These are phyloP conservation scores for Talaromyces piceae DNA, from an alignment of 2,329 filamentous ascomycete genomes.

Conservation along the genomic window DNA sequence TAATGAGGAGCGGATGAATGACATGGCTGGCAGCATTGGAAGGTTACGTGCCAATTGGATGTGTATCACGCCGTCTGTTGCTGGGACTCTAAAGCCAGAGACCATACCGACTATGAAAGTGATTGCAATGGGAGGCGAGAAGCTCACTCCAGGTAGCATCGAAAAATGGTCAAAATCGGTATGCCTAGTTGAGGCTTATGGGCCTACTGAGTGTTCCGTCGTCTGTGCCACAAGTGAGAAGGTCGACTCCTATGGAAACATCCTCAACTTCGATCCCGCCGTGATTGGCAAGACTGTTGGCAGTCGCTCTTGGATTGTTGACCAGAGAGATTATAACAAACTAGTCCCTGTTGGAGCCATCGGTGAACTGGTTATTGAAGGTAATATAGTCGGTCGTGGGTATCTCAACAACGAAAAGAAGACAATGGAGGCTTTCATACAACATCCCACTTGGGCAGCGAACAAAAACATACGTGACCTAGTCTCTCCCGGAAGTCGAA, in stretches of 20 bases:
- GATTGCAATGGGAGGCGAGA: constrained; percentile 40
- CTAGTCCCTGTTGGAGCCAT: constrained; percentile 39
- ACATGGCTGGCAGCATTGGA: constrained; percentile 38
- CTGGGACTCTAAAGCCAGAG: constrained; percentile 38
- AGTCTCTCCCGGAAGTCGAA: constrained; percentile 1
- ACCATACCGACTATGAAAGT: constrained; percentile 39
- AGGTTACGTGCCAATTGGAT: constrained; percentile 41
- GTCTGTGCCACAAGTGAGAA: constrained; percentile 27
- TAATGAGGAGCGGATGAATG: constrained; percentile 42
- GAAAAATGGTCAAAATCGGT: constrained; percentile 36
- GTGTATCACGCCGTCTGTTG: constrained; percentile 54
- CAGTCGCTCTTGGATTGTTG: constrained; percentile 36
- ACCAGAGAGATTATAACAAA: constrained; percentile 31
- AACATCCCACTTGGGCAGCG: constrained; percentile 25
- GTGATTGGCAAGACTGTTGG: constrained; percentile 30
- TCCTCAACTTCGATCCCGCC: constrained; percentile 21
- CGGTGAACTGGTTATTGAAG: constrained; percentile 43
- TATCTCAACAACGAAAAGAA: constrained; percentile 35
- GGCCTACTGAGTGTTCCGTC: constrained; percentile 35
- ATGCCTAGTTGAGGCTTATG: constrained; percentile 41
- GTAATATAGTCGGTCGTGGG: constrained; percentile 38
- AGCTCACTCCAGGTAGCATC: constrained; percentile 35
- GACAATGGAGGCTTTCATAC: constrained; percentile 28
- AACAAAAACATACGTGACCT: constrained; percentile 15
- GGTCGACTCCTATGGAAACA: constrained; percentile 22